A percentile compares a stretch with the other conserved stretches of the same genome.
Evolutionary conservation across 768 basidiomycete species (phyloP).

Genomic region (Amanita rimosa): DNA sequence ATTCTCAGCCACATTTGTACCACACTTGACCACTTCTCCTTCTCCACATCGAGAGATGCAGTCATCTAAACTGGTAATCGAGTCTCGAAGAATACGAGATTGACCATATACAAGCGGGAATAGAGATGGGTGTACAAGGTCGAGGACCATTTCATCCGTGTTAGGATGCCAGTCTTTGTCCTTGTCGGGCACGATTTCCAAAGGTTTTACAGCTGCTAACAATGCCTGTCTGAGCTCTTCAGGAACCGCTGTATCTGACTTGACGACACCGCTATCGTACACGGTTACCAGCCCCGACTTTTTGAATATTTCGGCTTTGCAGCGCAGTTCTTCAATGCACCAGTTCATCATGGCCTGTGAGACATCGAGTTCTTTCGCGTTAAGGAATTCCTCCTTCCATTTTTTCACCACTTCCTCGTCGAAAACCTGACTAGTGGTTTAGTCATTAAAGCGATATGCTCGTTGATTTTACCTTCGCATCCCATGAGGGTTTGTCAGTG

Average conservation of each 20-base stretch:
- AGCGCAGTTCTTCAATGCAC: slow-evolving; percentile 13
- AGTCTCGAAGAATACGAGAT: background rate
- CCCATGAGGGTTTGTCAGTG: slow-evolving; percentile 24
- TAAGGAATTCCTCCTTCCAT: background rate
- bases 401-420: background rate
- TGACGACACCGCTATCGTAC: slow-evolving; percentile 11
- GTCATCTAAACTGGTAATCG: background rate
- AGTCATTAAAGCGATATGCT: background rate
- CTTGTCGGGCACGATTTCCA: background rate
- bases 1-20: background rate
- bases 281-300: slow-evolving; percentile 3
- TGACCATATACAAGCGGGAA: background rate
- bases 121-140: slow-evolving; percentile 4
- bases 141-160: slow-evolving; percentile 2
- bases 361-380: slow-evolving; percentile 3
- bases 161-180: slow-evolving; percentile 2
- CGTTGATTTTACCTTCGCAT: slow-evolving; percentile 15
- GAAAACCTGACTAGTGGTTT: background rate
- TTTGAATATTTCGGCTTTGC: slow-evolving; percentile 9
- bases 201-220: background rate
- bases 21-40: background rate
- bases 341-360: slow-evolving; percentile 10
- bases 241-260: slow-evolving; percentile 20
- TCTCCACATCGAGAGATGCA: slow-evolving; percentile 1
- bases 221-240: background rate